Evolutionary conservation across 2,329 filamentous ascomycete genomes (phyloP), one percentile per base, ranked within the genome.

Genomic region (Septoria petroselini): DNA sequence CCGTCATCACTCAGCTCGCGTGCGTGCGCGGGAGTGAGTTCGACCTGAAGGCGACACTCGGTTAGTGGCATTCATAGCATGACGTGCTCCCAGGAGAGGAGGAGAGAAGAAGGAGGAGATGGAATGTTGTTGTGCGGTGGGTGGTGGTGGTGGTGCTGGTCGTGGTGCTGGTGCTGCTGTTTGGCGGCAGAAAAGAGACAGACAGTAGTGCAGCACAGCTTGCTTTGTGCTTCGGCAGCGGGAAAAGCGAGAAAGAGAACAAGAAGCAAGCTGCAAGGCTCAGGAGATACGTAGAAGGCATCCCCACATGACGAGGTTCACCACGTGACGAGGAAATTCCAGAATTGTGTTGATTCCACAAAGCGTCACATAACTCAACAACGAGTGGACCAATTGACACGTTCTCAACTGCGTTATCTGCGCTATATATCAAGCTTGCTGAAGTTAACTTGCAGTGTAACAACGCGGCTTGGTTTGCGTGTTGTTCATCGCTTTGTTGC

Each of bases 1-100:
- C 70, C 31, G 34, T 42, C 40, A 42, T 46, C 19, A 19, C 43
- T 46, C 43, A 38, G 29, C 34, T 46, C 34, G 43, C 34, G 23
- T 46, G 43, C 7, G 43, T 15, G 23, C 34, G 12, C 9, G 31
- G 15, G 43, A 46, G 33, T 17, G 43, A 12, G 33, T 18, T 34
- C 43, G 43, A 38, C 34, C 34, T 46, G 40, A 29, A 9, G 40
- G 27, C 40, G 27, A 33, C 21, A n/a, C 33, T 9, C 21, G 7
- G 43, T 46, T 39, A 46, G 43, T 46, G 14, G 43, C 43, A 39
- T 46, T 27, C 43, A 46, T 46, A 38, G 12, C 34, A 46, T 11
- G 15, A 14, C 25, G 25, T 15, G 15, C 40, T 27, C 33, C 43
- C 15, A 34, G 38, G 19, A 33, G 33, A 33, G 12, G 31, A 38